phyloP scores from a whole-genome alignment of 2,329 filamentous ascomycete genomes.

The Diaporthe aspalathi region DNA sequence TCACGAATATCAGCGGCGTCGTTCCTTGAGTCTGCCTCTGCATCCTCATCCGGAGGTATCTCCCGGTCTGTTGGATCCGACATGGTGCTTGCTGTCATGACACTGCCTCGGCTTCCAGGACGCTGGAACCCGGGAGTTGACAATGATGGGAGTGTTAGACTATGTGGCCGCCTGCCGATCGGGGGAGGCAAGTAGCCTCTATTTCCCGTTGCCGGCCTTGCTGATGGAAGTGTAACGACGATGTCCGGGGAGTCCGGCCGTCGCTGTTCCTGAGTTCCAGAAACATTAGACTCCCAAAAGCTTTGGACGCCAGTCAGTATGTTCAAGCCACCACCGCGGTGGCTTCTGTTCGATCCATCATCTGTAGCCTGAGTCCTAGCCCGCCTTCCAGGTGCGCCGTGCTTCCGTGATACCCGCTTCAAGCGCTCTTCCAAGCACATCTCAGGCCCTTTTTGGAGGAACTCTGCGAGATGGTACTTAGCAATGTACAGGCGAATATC shows the following conservation, averaged over 20 bases:
- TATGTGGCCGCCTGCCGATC: slow-evolving; percentile 43
- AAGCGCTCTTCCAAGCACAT: slow-evolving; percentile 65
- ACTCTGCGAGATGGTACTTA: slow-evolving; percentile 63
- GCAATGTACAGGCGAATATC: slow-evolving; percentile 64
- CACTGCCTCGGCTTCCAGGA: slow-evolving; percentile 49
- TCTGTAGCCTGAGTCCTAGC: not conserved
- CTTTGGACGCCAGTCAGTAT: slow-evolving; percentile 47
- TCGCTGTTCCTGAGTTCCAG: slow-evolving; percentile 37
- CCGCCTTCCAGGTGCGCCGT: slow-evolving; percentile 3
- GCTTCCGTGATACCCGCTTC: slow-evolving; percentile 41
- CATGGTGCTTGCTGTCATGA: slow-evolving; percentile 43
- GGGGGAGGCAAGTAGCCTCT: slow-evolving; percentile 16
- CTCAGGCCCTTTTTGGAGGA: slow-evolving; percentile 66
- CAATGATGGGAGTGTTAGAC: slow-evolving; percentile 49
- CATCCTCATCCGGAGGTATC: slow-evolving; percentile 41
- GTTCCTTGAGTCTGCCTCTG: not conserved
- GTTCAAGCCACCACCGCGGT: slow-evolving; percentile 40
- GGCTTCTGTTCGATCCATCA: slow-evolving; percentile 24
- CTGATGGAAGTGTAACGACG: slow-evolving; percentile 49
- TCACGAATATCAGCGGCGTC: not conserved
- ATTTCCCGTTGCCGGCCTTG: slow-evolving; percentile 44
- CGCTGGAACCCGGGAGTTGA: slow-evolving; percentile 46
- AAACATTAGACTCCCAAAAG: slow-evolving; percentile 41
- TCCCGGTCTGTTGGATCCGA: slow-evolving; percentile 49
- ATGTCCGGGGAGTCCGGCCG: slow-evolving; percentile 50